These are phyloP conservation scores for Flaveria sonorensis DNA, from an alignment of 129 eudicot species.

Conservation along the genomic window DNA sequence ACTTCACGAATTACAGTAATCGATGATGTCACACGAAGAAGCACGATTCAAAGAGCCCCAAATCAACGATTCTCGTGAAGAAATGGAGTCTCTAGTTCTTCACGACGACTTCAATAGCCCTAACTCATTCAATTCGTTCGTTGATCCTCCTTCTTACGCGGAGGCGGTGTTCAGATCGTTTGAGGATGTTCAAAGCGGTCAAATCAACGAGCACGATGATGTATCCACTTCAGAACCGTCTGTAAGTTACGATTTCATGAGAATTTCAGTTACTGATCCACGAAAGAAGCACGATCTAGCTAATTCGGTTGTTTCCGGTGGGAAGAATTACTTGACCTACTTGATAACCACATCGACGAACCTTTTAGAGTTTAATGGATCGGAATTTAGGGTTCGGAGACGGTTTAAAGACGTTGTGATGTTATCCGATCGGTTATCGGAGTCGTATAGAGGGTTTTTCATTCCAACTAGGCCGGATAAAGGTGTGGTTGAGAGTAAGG, in stretches of 20 bases:
- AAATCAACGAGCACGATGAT: conserved; percentile 10
- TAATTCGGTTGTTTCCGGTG: conserved; percentile 51
- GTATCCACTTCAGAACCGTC: conserved; percentile 39
- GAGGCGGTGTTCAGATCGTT: conserved; percentile 39
- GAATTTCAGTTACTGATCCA: conserved; percentile 72
- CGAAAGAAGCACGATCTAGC: conserved; percentile 56
- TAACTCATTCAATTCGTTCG: conserved; percentile 40
- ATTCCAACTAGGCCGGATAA: conserved; percentile 90
- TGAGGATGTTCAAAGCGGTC: neutral
- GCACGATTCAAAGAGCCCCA: conserved; percentile 4
- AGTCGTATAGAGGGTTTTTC: conserved; percentile 66
- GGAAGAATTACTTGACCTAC: conserved; percentile 43
- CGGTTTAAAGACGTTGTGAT: conserved; percentile 85
- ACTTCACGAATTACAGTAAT: conserved; percentile 4
- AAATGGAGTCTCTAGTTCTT: conserved; percentile 28
- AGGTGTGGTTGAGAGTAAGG: conserved; percentile 83
- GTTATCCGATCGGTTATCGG: conserved; percentile 67
- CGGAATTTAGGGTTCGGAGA: conserved; percentile 76
- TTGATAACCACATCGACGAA: conserved; percentile 74
- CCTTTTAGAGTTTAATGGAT: conserved; percentile 54
- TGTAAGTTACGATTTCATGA: conserved; percentile 34
- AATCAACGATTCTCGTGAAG: conserved; percentile 16
- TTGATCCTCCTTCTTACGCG: conserved; percentile 40
- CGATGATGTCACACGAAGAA: conserved; percentile 32
- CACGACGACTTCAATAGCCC: conserved; percentile 17